A percentile compares a stretch with the other conserved stretches of the same genome.
These are phyloP conservation scores for Ascochyta clinopodiicola DNA, from an alignment of 2,329 filamentous ascomycete genomes.

Conservation along the genomic window DNA sequence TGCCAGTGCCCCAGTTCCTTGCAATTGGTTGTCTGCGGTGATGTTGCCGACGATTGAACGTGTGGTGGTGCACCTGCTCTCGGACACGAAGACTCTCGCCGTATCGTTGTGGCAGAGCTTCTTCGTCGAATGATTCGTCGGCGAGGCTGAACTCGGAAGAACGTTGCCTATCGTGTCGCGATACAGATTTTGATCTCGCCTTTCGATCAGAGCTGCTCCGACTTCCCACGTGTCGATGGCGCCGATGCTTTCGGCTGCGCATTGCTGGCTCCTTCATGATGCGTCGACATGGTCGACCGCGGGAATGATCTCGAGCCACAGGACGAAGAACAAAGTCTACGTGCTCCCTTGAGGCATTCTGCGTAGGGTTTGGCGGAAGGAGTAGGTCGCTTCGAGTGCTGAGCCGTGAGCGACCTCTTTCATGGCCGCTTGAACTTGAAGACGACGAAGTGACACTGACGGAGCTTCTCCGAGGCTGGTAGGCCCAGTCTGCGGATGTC, in stretches of 20 bases:
- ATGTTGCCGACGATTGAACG: slow-evolving; percentile 50
- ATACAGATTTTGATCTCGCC: slow-evolving; percentile 9
- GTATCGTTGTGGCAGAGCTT: slow-evolving; percentile 21
- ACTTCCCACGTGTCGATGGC: slow-evolving; percentile 17
- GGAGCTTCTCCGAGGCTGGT: slow-evolving; percentile 10
- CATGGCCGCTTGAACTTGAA: slow-evolving; percentile 16
- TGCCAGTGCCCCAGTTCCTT: slow-evolving; percentile 71
- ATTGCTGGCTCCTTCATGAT: slow-evolving; percentile 3
- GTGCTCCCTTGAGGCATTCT: slow-evolving; percentile 34
- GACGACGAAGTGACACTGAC: slow-evolving; percentile 13
- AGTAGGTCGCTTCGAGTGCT: slow-evolving; percentile 32
- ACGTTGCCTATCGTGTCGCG: slow-evolving; percentile 4
- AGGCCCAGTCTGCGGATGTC: slow-evolving; percentile 40
- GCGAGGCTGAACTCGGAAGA: slow-evolving; percentile 21
- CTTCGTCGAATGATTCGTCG: slow-evolving; percentile 30
- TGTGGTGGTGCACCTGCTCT: slow-evolving; percentile 41
- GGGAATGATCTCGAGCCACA: slow-evolving; percentile 30
- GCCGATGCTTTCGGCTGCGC: slow-evolving; percentile 16
- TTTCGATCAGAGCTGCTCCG: slow-evolving; percentile 3
- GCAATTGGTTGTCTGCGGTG: slow-evolving; percentile 71
- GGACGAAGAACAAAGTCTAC: slow-evolving; percentile 41
- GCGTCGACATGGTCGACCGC: slow-evolving; percentile 29
- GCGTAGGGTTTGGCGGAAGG: slow-evolving; percentile 30
- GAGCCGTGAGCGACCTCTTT: slow-evolving; percentile 12
- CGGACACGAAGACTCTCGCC: slow-evolving; percentile 29